These are phyloP conservation scores for Colletotrichum kahawae DNA, from an alignment of 2,329 filamentous ascomycete genomes.

Conservation along the genomic window DNA sequence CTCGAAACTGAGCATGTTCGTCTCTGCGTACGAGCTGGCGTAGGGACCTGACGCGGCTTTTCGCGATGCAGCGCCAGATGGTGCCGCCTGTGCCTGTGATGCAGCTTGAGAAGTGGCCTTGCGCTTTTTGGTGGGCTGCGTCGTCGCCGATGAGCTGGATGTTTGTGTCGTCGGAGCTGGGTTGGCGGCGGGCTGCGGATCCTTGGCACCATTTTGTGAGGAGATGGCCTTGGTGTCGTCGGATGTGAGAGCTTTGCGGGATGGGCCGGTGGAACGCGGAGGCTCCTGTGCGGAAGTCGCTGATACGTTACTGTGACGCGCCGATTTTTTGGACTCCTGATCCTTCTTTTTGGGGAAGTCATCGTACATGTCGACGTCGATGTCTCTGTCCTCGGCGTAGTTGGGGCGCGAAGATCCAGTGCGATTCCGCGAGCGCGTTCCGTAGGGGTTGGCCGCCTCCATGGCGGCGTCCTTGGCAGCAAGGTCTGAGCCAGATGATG, in stretches of 20 bases:
- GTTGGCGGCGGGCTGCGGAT: slow-evolving; percentile 31
- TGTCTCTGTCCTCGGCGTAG: slow-evolving; percentile 92
- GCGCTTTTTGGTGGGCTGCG: slow-evolving; percentile 76
- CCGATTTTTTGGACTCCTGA: slow-evolving; percentile 61
- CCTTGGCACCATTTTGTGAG: slow-evolving; percentile 42
- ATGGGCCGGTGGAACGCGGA: slow-evolving; percentile 35
- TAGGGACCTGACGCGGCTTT: slow-evolving; percentile 38
- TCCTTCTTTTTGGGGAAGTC: slow-evolving; percentile 62
- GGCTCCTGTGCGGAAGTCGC: slow-evolving; percentile 41
- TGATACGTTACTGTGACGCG: slow-evolving; percentile 48
- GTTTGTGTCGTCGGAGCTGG: slow-evolving; percentile 32
- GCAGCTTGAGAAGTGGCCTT: slow-evolving; percentile 64
- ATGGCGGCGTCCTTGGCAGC: slow-evolving; percentile 52
- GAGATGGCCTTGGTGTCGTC: slow-evolving; percentile 44
- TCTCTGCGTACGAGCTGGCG: slow-evolving; percentile 58
- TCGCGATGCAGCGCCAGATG: slow-evolving; percentile 35
- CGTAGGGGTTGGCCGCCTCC: slow-evolving; percentile 74
- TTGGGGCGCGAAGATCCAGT: slow-evolving; percentile 82
- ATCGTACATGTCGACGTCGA: slow-evolving; percentile 87
- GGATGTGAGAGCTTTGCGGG: slow-evolving; percentile 44
- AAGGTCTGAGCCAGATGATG: slow-evolving; percentile 48
- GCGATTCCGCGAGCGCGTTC: slow-evolving; percentile 92
- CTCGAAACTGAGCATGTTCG: slow-evolving; percentile 90
- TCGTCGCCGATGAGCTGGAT: slow-evolving; percentile 55
- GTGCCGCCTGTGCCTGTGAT: slow-evolving; percentile 19